Evolutionary conservation across 768 basidiomycete species (phyloP).

Genomic region (Phaeolepiota aurea): DNA sequence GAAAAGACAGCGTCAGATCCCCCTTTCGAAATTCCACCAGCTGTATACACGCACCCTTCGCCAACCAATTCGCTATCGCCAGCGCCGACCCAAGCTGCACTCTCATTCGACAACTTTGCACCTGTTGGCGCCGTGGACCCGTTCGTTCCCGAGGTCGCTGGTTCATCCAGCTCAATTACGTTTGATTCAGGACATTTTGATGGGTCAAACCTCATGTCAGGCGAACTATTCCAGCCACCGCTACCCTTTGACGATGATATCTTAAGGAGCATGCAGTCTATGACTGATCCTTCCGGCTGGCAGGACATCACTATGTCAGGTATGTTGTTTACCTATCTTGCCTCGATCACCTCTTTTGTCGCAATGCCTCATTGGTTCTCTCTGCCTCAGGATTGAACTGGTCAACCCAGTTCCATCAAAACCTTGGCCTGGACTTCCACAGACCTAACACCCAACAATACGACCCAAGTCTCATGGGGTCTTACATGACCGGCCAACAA

Average conservation of each 20-base stretch:
- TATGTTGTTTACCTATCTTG: conserved; percentile 17
- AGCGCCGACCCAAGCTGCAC: conserved; percentile 31
- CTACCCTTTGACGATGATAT: conserved; percentile 54
- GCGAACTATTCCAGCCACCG: conserved; percentile 41
- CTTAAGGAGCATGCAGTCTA: conserved; percentile 51
- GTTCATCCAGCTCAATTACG: conserved; percentile 8
- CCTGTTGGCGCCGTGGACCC: conserved; percentile 34
- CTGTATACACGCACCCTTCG: conserved; percentile 25
- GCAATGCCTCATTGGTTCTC: background rate
- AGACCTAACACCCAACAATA: background rate
- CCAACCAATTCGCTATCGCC: conserved; percentile 39
- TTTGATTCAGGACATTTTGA: conserved; percentile 9
- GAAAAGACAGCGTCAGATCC: conserved; percentile 8
- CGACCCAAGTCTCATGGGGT: background rate
- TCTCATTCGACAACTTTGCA: conserved; percentile 40
- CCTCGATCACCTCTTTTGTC: background rate
- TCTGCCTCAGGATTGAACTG: conserved; percentile 22
- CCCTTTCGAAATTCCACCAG: conserved; percentile 16
- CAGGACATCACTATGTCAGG: conserved; percentile 47
- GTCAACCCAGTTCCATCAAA: conserved; percentile 32
- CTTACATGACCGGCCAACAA: background rate
- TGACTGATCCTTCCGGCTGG: conserved; percentile 47
- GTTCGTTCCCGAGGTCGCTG: conserved; percentile 19
- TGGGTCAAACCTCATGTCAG: conserved; percentile 16
- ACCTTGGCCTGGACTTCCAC: conserved; percentile 21